Base-by-base conservation (phyloP, 2,329 filamentous ascomycete genomes). In the Parascedosporium putredinis region DNA sequence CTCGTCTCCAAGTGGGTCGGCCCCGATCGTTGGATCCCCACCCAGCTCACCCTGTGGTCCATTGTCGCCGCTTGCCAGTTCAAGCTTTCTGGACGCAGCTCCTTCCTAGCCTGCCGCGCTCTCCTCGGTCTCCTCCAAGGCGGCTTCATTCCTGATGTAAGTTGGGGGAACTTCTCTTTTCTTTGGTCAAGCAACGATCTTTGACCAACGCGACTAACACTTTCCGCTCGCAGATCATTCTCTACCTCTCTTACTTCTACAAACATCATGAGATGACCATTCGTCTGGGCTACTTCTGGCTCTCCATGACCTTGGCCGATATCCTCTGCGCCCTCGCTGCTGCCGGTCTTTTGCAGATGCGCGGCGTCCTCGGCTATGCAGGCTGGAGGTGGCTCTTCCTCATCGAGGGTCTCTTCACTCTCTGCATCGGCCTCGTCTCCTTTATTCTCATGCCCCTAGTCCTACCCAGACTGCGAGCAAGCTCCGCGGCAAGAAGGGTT, bases 1-100 rank as follows among this genome's bases (percentile, higher is more conserved):
- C 65, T 84, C 12, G 65, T 82, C 36, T 69, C 66, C 51, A 78
- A 82, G 60, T 78, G 69, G 68, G 59, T 78, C 48, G 78, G 74
- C 0, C 75, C 75, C 0, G 77, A 81, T 54, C 69, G 73, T 22
- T 81, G 76, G 76, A 79, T 81, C 44, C 79, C 78, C 0, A 63
- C 74, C 47, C 76, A 79, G 56, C 77, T 82, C 67, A 62, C 72
- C 4, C 65, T 71, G 3, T 79, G 75, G 76, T 76, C 72, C 55
- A 55, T 78, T 5, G 70, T 79, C 6, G 71, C 76, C 0, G 62
- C 64, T 8, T 64, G 64, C 3, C 76, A 78, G 57, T 71, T 64
- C 48, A 68, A 65, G 60, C 57, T 73, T 1, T 59, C 52, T 0
- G 67, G 68, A 0, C 57, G 65, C 14, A 53, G 57, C 1, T 67